Evolutionary conservation across 2,329 filamentous ascomycete genomes (phyloP).

Genomic region (Pyricularia sp.): DNA sequence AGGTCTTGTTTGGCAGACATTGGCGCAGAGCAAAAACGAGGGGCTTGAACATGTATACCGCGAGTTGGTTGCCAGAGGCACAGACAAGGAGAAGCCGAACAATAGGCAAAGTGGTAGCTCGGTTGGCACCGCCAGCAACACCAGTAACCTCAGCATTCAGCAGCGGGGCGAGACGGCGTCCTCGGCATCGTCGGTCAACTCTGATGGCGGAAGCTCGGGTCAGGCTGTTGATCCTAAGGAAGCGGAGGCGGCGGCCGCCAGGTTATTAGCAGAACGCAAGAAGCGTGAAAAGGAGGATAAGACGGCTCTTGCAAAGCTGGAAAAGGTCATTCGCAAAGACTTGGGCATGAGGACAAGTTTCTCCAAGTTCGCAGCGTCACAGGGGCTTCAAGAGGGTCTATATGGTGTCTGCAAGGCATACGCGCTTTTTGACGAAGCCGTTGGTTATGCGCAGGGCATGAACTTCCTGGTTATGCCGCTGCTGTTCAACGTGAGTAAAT

Average conservation of each 20-base stretch:
- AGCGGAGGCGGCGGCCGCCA: slow-evolving; percentile 2
- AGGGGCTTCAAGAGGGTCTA: slow-evolving; percentile 84
- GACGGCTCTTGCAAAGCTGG: slow-evolving; percentile 66
- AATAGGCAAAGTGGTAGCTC: slow-evolving; percentile 48
- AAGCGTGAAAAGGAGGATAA: slow-evolving; percentile 73
- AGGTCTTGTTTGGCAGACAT: slow-evolving; percentile 97
- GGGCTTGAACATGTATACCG: slow-evolving; percentile 81
- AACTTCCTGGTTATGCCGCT: slow-evolving; percentile 97
- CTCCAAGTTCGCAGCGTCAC: slow-evolving; percentile 87
- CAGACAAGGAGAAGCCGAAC: slow-evolving; percentile 66
- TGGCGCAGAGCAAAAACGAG: slow-evolving; percentile 90
- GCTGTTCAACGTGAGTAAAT: slow-evolving; percentile 58
- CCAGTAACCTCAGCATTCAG: slow-evolving; percentile 41
- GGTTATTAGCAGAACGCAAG: slow-evolving; percentile 53
- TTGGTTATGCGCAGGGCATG: slow-evolving; percentile 97
- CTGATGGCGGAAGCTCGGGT: slow-evolving; percentile 33
- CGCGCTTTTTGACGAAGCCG: slow-evolving; percentile 85
- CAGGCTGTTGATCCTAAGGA: slow-evolving; percentile 20
- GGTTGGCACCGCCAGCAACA: slow-evolving; percentile 42
- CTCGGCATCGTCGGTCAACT: slow-evolving; percentile 78
- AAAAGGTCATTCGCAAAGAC: slow-evolving; percentile 86
- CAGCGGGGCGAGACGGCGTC: slow-evolving; percentile 56
- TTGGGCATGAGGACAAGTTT: slow-evolving; percentile 89
- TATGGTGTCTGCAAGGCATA: slow-evolving; percentile 98
- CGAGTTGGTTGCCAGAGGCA: slow-evolving; percentile 70